Evolutionary conservation across 1,139 yeast genomes (phyloP).

Genomic region (Kodamaea arcana): DNA sequence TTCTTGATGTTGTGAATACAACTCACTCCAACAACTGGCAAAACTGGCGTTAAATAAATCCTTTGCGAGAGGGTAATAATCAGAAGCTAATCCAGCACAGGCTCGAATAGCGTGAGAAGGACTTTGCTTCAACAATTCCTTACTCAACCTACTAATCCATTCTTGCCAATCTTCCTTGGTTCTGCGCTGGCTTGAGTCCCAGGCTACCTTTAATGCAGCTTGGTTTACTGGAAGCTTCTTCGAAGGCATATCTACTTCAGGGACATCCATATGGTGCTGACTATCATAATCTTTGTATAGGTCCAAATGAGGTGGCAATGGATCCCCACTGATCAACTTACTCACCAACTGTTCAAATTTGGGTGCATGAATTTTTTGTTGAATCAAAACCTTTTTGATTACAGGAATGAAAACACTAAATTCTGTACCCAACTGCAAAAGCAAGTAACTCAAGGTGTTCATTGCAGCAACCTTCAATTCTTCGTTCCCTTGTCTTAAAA

Average conservation of each 20-base stretch:
- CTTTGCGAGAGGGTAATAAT: slow-evolving; percentile 83
- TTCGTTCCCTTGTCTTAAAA: slow-evolving; percentile 55
- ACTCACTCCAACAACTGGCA: slow-evolving; percentile 93
- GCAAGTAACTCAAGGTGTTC: slow-evolving; percentile 75
- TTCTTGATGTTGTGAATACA: slow-evolving; percentile 88
- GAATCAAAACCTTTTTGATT: slow-evolving; percentile 65
- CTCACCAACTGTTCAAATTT: slow-evolving; percentile 78
- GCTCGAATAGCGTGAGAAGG: slow-evolving; percentile 95
- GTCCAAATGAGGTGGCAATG: slow-evolving; percentile 73
- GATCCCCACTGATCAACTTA: slow-evolving; percentile 81
- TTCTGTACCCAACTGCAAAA: slow-evolving; percentile 79
- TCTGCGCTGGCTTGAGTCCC: slow-evolving; percentile 89
- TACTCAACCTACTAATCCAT: slow-evolving; percentile 86
- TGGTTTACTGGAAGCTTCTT: slow-evolving; percentile 80
- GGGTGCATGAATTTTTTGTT: slow-evolving; percentile 64
- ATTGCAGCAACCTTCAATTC: slow-evolving; percentile 63
- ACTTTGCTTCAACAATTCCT: slow-evolving; percentile 83
- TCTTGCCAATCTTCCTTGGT: slow-evolving; percentile 98
- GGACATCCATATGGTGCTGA: slow-evolving; percentile 48
- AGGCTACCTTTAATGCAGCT: slow-evolving; percentile 69
- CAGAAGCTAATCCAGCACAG: slow-evolving; percentile 85
- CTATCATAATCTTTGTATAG: slow-evolving; percentile 64
- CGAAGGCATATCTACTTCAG: slow-evolving; percentile 66
- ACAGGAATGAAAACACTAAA: slow-evolving; percentile 86
- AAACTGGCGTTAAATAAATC: slow-evolving; percentile 93